These are phyloP conservation scores for Bremia lactucae DNA, from an alignment of 352 stramenopile species.

Conservation along the genomic window DNA sequence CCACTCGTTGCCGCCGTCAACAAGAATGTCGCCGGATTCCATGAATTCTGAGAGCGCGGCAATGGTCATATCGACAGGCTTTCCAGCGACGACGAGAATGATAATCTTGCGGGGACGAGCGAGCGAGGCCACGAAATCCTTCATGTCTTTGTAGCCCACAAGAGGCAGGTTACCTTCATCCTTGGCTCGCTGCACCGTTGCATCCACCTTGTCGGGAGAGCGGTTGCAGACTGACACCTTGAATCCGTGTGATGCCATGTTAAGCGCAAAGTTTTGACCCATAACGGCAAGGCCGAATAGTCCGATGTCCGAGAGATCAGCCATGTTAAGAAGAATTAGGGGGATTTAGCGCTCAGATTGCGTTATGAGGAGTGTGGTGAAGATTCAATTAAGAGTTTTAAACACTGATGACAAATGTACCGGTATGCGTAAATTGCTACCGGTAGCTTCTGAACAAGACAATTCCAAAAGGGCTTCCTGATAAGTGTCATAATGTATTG, in stretches of 20 bases:
- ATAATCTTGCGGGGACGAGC: slow-evolving; percentile 94
- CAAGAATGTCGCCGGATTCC: slow-evolving; percentile 94
- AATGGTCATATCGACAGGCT: slow-evolving; percentile 92
- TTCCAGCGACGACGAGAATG: slow-evolving; percentile 96
- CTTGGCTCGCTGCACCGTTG: slow-evolving; percentile 91
- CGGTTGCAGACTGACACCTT: slow-evolving; percentile 95
- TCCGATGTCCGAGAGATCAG: slow-evolving; percentile 73
- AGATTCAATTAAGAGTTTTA: slow-evolving; percentile 1
- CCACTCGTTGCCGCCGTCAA: slow-evolving; percentile 99
- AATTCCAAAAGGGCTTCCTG: no score
- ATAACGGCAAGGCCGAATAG: slow-evolving; percentile 91
- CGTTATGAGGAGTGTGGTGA: neutral
- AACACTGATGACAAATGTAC: slow-evolving; percentile 10
- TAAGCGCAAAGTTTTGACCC: slow-evolving; percentile 99
- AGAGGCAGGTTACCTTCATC: slow-evolving; percentile 93
- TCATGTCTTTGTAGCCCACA: slow-evolving; percentile 86
- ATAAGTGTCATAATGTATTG: no score
- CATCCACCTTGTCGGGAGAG: slow-evolving; percentile 93
- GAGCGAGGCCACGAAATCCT: slow-evolving; percentile 90
- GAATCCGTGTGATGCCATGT: slow-evolving; percentile 98
- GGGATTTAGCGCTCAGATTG: no score
- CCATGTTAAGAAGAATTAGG: slow-evolving; percentile 21
- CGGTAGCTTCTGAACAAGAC: no score
- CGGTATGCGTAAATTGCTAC: no score
- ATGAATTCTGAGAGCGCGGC: slow-evolving; percentile 75